A percentile compares a stretch with the other conserved stretches of the same genome.
Evolutionary conservation across 2,329 filamentous ascomycete genomes (phyloP).

Genomic region (Domatiomyces catenatus): DNA sequence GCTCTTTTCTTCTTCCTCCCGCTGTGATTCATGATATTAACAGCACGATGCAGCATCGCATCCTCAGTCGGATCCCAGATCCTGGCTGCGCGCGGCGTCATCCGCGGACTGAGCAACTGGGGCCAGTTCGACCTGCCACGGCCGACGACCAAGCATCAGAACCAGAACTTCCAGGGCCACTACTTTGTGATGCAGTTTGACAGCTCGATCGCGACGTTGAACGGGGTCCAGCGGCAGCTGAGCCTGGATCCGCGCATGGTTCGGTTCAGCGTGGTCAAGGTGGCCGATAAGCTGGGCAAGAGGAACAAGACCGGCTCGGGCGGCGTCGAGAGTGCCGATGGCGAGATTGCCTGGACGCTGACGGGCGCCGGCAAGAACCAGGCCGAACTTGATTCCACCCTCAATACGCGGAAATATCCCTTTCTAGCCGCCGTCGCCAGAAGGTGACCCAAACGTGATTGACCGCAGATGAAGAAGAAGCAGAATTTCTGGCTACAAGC

Average conservation of each 20-base stretch:
- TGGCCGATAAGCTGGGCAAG: slow-evolving; percentile 53
- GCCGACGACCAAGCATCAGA: slow-evolving; percentile 64
- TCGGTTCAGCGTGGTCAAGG: slow-evolving; percentile 69
- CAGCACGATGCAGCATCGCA: too few species aligned
- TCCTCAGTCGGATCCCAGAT: slow-evolving; percentile 19
- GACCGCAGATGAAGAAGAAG: too few species aligned
- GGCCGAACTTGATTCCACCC: background rate
- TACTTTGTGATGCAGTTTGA: slow-evolving; percentile 99
- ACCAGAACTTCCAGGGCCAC: slow-evolving; percentile 69
- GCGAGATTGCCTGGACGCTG: slow-evolving; percentile 38
- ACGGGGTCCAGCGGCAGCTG: slow-evolving; percentile 58
- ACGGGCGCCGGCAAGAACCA: background rate
- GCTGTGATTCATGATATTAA: too few species aligned
- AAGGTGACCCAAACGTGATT: background rate
- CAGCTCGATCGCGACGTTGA: slow-evolving; percentile 55
- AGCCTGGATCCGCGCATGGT: slow-evolving; percentile 82
- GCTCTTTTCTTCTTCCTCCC: too few species aligned
- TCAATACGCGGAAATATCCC: background rate
- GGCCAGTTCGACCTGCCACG: slow-evolving; percentile 77
- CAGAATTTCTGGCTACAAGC: background rate
- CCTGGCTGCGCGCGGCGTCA: slow-evolving; percentile 72
- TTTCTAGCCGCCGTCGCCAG: background rate
- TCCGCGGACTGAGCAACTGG: slow-evolving; percentile 92
- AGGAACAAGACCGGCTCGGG: slow-evolving; percentile 31
- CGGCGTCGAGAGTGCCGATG: slow-evolving; percentile 43